These are phyloP conservation scores for Pseudozyma hubeiensis DNA, from an alignment of 1,284 basidiomycete species.

Conservation along the genomic window DNA sequence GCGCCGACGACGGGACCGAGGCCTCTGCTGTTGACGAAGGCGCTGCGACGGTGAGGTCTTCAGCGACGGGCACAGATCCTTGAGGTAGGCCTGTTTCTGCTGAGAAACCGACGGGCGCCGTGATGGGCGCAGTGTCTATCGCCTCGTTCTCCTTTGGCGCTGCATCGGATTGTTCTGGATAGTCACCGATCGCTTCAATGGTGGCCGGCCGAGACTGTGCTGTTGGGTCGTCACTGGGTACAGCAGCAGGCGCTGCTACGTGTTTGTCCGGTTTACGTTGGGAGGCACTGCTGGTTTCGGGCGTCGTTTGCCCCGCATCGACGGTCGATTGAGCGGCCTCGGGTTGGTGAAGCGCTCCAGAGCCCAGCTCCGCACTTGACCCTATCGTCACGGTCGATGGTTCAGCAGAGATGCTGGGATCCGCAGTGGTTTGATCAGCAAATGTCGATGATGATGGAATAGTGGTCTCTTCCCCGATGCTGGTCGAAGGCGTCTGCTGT, in stretches of 20 bases:
- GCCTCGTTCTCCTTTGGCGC: neutral
- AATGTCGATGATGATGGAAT: neutral
- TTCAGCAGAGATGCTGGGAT: neutral
- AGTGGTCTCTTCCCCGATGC: neutral
- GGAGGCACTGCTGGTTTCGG: neutral
- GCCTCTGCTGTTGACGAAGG: neutral
- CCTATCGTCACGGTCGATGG: neutral
- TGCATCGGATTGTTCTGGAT: neutral
- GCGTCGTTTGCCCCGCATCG: neutral
- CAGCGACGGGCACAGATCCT: neutral
- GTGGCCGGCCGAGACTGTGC: too few species aligned
- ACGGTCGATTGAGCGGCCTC: neutral
- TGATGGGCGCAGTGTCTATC: neutral
- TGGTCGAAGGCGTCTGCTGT: neutral
- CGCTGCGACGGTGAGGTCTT: neutral
- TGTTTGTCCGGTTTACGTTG: neutral
- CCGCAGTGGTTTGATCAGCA: neutral
- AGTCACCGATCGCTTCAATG: neutral
- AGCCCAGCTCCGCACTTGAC: neutral
- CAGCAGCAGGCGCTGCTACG: neutral
- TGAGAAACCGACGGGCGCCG: neutral
- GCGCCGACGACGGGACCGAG: neutral
- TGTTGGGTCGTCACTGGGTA: neutral
- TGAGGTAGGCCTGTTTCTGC: neutral
- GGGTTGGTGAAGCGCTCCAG: neutral